Base-by-base conservation (phyloP, 2,329 filamentous ascomycete genomes). In the Fusarium palustre region DNA sequence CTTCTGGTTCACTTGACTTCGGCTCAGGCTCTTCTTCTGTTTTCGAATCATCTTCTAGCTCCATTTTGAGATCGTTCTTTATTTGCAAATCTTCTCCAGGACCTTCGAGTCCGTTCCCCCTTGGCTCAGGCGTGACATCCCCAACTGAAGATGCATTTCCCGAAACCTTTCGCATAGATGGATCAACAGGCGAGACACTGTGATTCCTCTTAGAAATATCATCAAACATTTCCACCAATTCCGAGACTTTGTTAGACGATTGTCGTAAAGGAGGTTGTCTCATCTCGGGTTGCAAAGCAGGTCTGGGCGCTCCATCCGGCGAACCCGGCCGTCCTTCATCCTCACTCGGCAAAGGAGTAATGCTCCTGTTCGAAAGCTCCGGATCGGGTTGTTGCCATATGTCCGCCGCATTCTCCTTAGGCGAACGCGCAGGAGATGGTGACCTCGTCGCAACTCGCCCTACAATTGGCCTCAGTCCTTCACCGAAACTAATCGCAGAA, bases 221-320 rank as follows among this genome's bases (percentile, higher is more conserved):
- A 61, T 88, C 84, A 49, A 81, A 86, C 77, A 84, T 81, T 24
- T 80, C 80, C 33, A 86, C 85, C 25, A 87, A 76, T 48, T 83
- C 82, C 55, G 84, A 83, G 4, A 87, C 84, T 64, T 84, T 86
- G 10, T 82, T 83, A 0, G 72, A 68, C 7, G 68, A 46, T 53
- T 81, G 75, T 36, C 73, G 66, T 5, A 57, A 60, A n/a, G 58
- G 34, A 22, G 66, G 49, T 7, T 60, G 46, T n/a, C 57, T 59
- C 8, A 54, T 64, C 20, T 47, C 52, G 5, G 49, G 50, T 12
- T 58, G 66, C 11, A 72, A 49, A 16, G 72, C 70, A n/a, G 61
- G 69, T 18, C 46, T 55, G 10, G 72, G 69, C 9, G 46, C 47
- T 18, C 52, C 55, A 13, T 71, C 69, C 5, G 68, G 66, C 4